Base-by-base conservation (phyloP, 2,329 filamentous ascomycete species). In the Gyromitra esculenta region DNA sequence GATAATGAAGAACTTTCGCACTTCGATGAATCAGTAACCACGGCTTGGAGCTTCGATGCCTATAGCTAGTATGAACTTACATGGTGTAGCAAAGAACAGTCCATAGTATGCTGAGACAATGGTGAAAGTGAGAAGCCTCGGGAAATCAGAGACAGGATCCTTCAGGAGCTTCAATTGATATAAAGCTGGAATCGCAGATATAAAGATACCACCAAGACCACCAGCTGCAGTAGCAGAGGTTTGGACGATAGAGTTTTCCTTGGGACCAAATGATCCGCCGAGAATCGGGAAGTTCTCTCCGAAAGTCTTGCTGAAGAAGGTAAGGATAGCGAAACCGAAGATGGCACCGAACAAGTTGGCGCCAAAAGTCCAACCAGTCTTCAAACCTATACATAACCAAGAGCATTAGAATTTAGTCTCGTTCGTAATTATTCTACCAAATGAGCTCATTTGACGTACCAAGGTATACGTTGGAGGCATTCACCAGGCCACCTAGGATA, bases 1-100 rank as follows among this genome's bases (percentile, higher is more conserved):
- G 82, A 91, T 87, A 82, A 91, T 87, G 84, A 91, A 91, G 84
- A 91, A 91, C 81, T 90, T 90, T 74, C 89, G 88, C 21, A 90
- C 82, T 84, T 66, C 31, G 50, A 41, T 31, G 8, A 1, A 70
- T 59, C n/a, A 79, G 57, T 79, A 70, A 15, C 35, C n/a, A 56
- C 25, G 75, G 31, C 52, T 57, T 39, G 81, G 31, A n/a, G 8
- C n/a, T 66, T 45, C 45, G 21, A 25, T 7, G 6, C 5, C 6
- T 11, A 54, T 18, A 6, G 4, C 25, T 31, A 31, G n/a, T 75
- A 59, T n/a, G 64, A 73, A 68, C 78, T 73, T 78, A 81, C 80
- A 85, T 6, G 89, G 88, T 0, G 88, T 89, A 63, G 87, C 87
- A 79, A 90, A 89, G 82, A 89, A 89, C 76, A 90, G 86, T 2